Evolutionary conservation across 257 asterid genomes (phyloP).

Genomic region (Jaltomata sinuosa): DNA sequence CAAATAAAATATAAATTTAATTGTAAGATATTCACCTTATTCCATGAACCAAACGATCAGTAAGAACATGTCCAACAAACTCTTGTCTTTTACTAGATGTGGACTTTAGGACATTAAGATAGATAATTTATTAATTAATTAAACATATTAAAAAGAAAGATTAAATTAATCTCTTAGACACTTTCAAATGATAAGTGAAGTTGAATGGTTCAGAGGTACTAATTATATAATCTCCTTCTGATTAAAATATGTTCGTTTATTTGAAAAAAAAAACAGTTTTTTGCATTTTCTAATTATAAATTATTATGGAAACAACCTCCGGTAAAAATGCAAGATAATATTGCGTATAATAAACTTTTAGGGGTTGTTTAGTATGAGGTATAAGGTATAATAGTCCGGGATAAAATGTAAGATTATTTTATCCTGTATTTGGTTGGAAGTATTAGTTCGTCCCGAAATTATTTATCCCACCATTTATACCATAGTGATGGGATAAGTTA

Average conservation of each 20-base stretch:
- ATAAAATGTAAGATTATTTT: too few species aligned
- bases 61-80: not conserved
- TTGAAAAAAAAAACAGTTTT: accelerated
- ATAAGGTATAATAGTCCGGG: too few species aligned
- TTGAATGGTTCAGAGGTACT: not conserved
- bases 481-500: too few species aligned
- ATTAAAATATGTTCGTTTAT: not conserved
- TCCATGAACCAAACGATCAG: not conserved
- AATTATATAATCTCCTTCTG: not conserved
- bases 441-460: too few species aligned
- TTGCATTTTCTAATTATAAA: not conserved
- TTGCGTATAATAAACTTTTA: too few species aligned
- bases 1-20: not conserved
- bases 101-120: not conserved
- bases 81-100: not conserved
- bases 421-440: too few species aligned
- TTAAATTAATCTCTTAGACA: not conserved
- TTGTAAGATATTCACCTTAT: not conserved
- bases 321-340: too few species aligned
- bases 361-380: too few species aligned
- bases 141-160: not conserved
- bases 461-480: too few species aligned
- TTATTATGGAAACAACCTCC: too few species aligned
- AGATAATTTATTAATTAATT: not conserved
- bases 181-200: not conserved